Evolutionary conservation across 1,284 basidiomycete genomes (phyloP).

Genomic region (Exsudoporus floridanus): DNA sequence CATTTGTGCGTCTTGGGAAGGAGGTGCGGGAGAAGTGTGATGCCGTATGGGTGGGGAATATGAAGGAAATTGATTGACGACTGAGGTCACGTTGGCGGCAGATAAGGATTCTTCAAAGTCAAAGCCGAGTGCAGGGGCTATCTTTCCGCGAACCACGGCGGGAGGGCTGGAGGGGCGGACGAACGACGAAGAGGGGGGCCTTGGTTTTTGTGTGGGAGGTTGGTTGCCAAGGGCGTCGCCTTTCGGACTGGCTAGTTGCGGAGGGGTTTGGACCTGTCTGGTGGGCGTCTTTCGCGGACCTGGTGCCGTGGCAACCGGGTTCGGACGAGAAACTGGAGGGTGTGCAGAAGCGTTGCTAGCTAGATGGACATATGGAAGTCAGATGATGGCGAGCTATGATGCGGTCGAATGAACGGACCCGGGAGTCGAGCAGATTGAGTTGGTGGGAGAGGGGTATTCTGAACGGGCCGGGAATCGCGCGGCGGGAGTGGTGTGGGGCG

Average conservation of each 20-base stretch:
- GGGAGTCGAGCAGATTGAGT: neutral
- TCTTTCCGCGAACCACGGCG: constrained; percentile 29
- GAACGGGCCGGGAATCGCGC: neutral
- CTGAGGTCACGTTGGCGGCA: constrained; percentile 32
- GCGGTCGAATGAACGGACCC: constrained; percentile 17
- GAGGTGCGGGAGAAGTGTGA: constrained; percentile 19
- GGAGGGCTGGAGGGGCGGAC: constrained; percentile 5
- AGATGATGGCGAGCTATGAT: neutral
- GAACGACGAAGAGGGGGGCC: neutral
- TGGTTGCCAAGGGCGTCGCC: constrained; percentile 21
- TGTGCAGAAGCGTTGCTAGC: constrained; percentile 5
- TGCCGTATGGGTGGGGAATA: constrained; percentile 27
- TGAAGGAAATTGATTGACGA: constrained; percentile 36
- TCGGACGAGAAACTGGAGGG: neutral
- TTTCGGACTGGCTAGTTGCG: constrained; percentile 11
- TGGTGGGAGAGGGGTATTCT: neutral
- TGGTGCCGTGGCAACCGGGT: constrained; percentile 24
- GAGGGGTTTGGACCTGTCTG: constrained; percentile 2
- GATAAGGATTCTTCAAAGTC: constrained; percentile 34
- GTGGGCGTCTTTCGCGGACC: constrained; percentile 5
- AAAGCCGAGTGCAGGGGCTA: constrained; percentile 12
- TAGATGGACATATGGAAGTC: constrained; percentile 3
- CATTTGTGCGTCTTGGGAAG: constrained; percentile 12
- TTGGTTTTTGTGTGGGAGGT: constrained; percentile 3
- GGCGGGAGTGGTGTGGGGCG: neutral